Evolutionary conservation across 2,329 filamentous ascomycete genomes (phyloP).

Genomic region (Lachnellula hyalina): DNA sequence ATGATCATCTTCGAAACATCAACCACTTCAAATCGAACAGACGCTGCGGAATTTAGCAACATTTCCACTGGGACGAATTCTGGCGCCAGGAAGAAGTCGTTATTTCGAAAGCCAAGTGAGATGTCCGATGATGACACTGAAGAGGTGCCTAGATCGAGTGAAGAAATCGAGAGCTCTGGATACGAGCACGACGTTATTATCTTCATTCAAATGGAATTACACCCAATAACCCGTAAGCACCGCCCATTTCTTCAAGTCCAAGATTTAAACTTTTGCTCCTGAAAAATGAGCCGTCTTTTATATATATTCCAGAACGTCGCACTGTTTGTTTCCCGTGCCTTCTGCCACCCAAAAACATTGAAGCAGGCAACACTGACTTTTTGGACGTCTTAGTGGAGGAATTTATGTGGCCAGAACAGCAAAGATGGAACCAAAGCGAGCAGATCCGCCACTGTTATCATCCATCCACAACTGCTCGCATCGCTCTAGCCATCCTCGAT

Average conservation of each 20-base stretch:
- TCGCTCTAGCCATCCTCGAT: conserved; percentile 55
- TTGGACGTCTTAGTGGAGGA: conserved; percentile 37
- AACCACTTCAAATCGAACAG: background rate
- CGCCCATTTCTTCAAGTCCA: too few relatives aligned
- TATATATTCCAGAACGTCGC: too few relatives aligned
- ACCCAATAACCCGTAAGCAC: conserved; percentile 46
- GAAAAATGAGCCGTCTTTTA: too few relatives aligned
- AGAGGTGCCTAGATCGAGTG: conserved; percentile 4
- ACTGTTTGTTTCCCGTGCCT: too few relatives aligned
- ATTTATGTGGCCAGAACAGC: conserved; percentile 43
- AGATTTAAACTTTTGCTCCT: too few relatives aligned
- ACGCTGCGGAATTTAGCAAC: background rate
- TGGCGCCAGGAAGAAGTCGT: background rate
- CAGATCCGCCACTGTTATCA: conserved; percentile 56
- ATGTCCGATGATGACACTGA: conserved; percentile 9
- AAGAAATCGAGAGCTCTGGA: background rate
- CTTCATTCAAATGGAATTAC: conserved; percentile 51
- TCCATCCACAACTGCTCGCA: conserved; percentile 46
- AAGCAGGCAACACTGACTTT: too few relatives aligned
- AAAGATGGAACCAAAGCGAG: background rate
- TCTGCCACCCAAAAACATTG: too few relatives aligned
- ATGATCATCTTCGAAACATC: conserved; percentile 1
- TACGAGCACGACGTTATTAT: conserved; percentile 22
- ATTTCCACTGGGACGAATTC: background rate
- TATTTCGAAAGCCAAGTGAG: conserved; percentile 9